Conservation (phyloP, 768 basidiomycete genomes). For the Podaxis rugospora region DNA sequence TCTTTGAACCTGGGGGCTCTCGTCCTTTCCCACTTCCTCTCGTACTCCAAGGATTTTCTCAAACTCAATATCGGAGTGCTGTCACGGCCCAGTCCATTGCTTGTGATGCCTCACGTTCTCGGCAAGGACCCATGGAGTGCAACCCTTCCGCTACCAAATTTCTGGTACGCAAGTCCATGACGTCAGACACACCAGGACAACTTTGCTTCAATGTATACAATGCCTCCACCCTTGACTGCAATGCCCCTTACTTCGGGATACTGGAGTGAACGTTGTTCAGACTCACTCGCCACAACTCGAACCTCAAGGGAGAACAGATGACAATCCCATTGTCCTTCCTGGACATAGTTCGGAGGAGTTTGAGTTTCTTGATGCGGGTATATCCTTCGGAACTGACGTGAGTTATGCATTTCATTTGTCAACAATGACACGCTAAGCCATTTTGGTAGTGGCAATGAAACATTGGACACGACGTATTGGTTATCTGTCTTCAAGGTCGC, state of each 20-base stretch:
- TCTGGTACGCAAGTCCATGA: neutral
- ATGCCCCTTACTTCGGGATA: no score
- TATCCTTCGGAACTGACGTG: neutral
- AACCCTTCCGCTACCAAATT: no score
- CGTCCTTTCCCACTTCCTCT: neutral
- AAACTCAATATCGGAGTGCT: neutral
- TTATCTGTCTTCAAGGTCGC: neutral
- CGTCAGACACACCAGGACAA: neutral
- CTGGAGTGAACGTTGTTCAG: no score
- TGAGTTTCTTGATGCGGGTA: neutral
- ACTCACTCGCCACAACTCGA: neutral
- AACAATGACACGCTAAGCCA: neutral
- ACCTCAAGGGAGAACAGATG: neutral
- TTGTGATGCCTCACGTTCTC: neutral
- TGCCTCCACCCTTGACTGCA: neutral
- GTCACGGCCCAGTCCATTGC: neutral
- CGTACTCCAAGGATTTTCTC: neutral
- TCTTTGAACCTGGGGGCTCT: no score
- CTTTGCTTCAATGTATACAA: neutral
- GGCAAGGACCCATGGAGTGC: neutral
- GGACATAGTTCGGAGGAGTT: neutral
- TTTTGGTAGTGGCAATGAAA: neutral
- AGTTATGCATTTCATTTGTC: neutral
- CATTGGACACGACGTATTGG: neutral
- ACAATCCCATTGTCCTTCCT: neutral